phyloP scores from a whole-genome alignment of 495 filamentous ascomycete genomes.

The Penicillium fimorum region DNA sequence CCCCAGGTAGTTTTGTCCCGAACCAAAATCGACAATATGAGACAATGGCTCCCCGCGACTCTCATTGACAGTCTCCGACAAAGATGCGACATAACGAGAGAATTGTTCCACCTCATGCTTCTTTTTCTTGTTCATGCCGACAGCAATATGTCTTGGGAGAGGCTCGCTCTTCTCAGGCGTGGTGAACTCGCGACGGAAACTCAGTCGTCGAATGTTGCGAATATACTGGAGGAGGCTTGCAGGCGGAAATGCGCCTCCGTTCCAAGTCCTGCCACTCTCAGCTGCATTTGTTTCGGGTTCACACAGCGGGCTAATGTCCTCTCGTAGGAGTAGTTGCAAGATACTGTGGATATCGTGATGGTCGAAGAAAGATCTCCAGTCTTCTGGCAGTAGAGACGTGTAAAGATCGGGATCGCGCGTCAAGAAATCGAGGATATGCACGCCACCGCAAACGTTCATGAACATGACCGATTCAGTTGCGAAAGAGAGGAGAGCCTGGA shows the following conservation, averaged over 20 bases:
- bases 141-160: conserved; percentile 65
- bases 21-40: conserved; percentile 93
- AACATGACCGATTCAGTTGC: conserved; percentile 73
- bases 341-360: conserved; percentile 67
- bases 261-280: conserved; percentile 37
- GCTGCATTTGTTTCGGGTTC: not conserved
- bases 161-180: conserved; percentile 35
- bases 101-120: conserved; percentile 80
- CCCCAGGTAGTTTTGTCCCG: conserved; percentile 93
- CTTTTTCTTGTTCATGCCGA: conserved; percentile 97
- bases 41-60: conserved; percentile 59
- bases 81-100: conserved; percentile 56
- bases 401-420: conserved; percentile 81
- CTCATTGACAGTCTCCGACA: conserved; percentile 53
- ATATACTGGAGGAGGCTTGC: conserved; percentile 71
- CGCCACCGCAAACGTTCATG: conserved; percentile 83
- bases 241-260: conserved; percentile 59
- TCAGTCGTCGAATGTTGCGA: conserved; percentile 65
- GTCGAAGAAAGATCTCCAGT: conserved; percentile 80
- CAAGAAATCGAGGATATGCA: conserved; percentile 95
- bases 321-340: conserved; percentile 73
- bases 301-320: conserved; percentile 47
- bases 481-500: conserved; percentile 76
- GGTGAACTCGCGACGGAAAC: conserved; percentile 61
- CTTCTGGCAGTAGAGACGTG: conserved; percentile 65